A percentile compares a stretch with the other conserved stretches of the same genome.
These are phyloP conservation scores for Nitzschia inconspicua DNA, from an alignment of 108 stramenopile genomes.

Conservation along the genomic window DNA sequence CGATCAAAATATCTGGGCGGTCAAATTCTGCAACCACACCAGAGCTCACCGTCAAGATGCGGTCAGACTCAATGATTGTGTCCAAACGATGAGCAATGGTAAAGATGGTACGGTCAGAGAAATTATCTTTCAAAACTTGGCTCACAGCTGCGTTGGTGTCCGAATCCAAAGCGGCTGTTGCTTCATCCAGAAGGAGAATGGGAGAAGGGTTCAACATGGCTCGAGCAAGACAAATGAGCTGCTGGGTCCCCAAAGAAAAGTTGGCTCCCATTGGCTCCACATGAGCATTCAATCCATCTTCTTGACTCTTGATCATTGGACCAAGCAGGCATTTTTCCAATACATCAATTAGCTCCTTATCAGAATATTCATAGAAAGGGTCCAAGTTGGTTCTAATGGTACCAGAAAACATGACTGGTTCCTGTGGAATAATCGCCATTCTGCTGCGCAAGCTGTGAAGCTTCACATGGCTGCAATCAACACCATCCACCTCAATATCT, in stretches of 20 bases:
- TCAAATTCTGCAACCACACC: too few relatives aligned
- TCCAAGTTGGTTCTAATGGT: slow-evolving; percentile 81
- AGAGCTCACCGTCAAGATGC: too few relatives aligned
- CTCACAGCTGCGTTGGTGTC: too few relatives aligned
- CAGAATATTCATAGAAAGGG: slow-evolving; percentile 54
- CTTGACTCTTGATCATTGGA: too few relatives aligned
- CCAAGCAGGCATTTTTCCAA: slow-evolving; percentile 45
- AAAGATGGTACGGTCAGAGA: slow-evolving; percentile 43
- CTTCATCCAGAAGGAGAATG: slow-evolving; percentile 59
- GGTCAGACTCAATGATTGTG: slow-evolving; percentile 72
- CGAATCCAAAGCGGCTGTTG: slow-evolving; percentile 75
- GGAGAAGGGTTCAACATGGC: slow-evolving; percentile 49
- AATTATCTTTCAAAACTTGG: too few relatives aligned
- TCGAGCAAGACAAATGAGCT: slow-evolving; percentile 78
- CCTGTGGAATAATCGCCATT: slow-evolving; percentile 58
- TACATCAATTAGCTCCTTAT: slow-evolving; percentile 57
- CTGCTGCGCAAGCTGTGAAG: slow-evolving; percentile 17
- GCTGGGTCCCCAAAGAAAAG: slow-evolving; percentile 61
- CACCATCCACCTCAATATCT: slow-evolving; percentile 3
- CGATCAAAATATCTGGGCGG: too few relatives aligned
- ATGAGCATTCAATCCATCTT: slow-evolving; percentile 8
- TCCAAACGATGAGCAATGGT: slow-evolving; percentile 67
- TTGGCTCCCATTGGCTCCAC: slow-evolving; percentile 13
- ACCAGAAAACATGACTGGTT: slow-evolving; percentile 82
- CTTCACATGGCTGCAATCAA: slow-evolving; percentile 23